Evolutionary conservation across 192 early-diverging fungal genomes (phyloP), one percentile per base, ranked within the genome.

Genomic region (Mortierella alpina): DNA sequence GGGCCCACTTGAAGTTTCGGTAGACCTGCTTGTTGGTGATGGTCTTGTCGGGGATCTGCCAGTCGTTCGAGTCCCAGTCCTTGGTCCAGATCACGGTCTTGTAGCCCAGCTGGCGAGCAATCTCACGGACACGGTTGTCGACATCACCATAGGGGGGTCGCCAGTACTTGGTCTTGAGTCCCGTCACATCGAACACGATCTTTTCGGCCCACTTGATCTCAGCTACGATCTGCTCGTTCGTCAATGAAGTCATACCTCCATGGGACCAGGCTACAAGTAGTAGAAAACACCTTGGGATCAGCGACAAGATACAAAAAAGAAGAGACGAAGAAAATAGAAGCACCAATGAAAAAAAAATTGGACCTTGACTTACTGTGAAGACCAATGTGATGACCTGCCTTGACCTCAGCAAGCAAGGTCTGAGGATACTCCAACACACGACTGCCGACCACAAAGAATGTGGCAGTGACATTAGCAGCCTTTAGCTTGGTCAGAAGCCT

Each of bases 81-180:
- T 82, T 75, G 63, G 79, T 81, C 88, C 88, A 89, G 55, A 89
- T 79, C n/a, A 87, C 81, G n/a, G 86, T 82, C 8, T 55, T 40
- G 54, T 78, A 88, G 39, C 90, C 89, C 67, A 92, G 56, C 53
- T 88, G 86, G 7, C 69, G 52, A 1, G 72, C 72, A 23, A 92
- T 84, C 48, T 81, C 73, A 47, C 91, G 86, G 23, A 91, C 87
- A 66, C 91, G 85, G 51, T 91, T 84, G 72, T 92, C 91, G 10
- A 91, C 88, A 70, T 91, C 90, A 60, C 91, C 91, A 66, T 87
- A 91, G 17, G 91, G 89, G 23, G 86, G 83, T 13, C 89, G 83
- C 80, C 83, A 89, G 75, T 85, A 89, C 49, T 81, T 78, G 10
- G 86, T 79, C 45, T 72, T 80, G n/a, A 84, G 74, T 52, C 87